Evolutionary conservation across 2,329 filamentous ascomycete species (phyloP).

Genomic region (Pestalotiopsis sp.): DNA sequence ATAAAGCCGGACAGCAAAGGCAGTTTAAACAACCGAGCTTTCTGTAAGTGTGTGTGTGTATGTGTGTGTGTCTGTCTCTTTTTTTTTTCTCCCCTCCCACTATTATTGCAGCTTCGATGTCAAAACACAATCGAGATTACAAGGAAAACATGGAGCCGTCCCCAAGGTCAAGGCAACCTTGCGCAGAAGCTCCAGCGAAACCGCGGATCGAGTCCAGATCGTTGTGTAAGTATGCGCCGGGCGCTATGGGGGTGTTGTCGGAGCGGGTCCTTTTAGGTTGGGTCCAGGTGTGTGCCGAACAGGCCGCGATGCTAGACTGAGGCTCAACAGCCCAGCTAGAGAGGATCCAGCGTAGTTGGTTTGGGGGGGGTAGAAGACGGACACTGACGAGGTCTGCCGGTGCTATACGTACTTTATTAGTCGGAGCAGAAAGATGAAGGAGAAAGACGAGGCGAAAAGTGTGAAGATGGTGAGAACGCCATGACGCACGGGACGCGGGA

Average conservation of each 20-base stretch:
- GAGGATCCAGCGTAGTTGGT: neutral
- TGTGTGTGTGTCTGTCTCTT: neutral
- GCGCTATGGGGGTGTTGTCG: neutral
- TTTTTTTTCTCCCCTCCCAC: neutral
- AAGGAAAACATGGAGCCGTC: slow-evolving; percentile 18
- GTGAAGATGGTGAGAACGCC: slow-evolving; percentile 1
- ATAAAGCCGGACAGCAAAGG: neutral
- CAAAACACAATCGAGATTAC: slow-evolving; percentile 15
- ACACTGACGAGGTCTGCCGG: neutral
- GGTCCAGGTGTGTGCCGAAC: slow-evolving; percentile 1
- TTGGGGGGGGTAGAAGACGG: neutral
- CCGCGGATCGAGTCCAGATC: slow-evolving; percentile 1
- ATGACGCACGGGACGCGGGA: slow-evolving; percentile 8
- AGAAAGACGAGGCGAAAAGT: neutral
- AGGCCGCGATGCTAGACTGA: neutral
- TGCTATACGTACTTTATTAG: neutral
- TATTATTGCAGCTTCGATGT: neutral
- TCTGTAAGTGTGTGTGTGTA: neutral
- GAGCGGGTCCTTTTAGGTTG: slow-evolving; percentile 4
- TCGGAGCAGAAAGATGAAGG: neutral
- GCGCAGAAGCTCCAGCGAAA: slow-evolving; percentile 14
- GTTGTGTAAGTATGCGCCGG: slow-evolving; percentile 7
- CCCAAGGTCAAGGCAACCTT: slow-evolving; percentile 25
- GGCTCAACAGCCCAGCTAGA: neutral
- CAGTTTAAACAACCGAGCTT: neutral